A percentile compares a stretch with the other conserved stretches of the same genome.
These are phyloP conservation scores for Sclerotiophoma versabilis DNA, from an alignment of 2,329 filamentous ascomycete species.

Conservation along the genomic window DNA sequence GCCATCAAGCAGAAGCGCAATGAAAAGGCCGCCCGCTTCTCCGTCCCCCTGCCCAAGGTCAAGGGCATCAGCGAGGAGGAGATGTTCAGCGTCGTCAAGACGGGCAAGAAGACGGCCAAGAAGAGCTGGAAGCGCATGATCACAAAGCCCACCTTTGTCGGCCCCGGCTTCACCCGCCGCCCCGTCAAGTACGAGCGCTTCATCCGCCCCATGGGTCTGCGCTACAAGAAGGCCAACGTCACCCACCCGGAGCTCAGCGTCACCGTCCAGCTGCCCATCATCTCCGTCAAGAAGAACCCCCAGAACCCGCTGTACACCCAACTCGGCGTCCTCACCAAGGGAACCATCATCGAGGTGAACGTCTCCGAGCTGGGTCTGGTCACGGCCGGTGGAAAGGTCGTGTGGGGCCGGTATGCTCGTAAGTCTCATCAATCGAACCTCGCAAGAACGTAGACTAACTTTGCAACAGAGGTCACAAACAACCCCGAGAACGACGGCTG, in stretches of 20 bases:
- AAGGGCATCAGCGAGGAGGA: constrained; percentile 93
- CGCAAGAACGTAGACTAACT: background rate
- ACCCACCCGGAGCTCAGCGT: constrained; percentile 80
- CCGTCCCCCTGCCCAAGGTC: constrained; percentile 91
- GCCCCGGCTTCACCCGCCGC: constrained; percentile 84
- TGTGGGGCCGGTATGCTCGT: constrained; percentile 47
- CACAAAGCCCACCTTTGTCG: constrained; percentile 88
- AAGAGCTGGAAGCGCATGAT: constrained; percentile 80
- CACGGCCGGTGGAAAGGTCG: constrained; percentile 83
- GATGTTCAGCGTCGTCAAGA: constrained; percentile 95
- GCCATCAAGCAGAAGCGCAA: constrained; percentile 93
- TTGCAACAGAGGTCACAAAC: constrained; percentile 37
- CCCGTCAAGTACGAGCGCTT: constrained; percentile 75
- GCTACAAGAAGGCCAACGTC: constrained; percentile 80
- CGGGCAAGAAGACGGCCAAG: constrained; percentile 83
- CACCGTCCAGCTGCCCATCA: constrained; percentile 78
- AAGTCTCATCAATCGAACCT: constrained; percentile 2
- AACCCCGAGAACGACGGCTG: constrained; percentile 51
- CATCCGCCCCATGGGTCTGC: constrained; percentile 65
- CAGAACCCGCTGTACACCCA: constrained; percentile 91
- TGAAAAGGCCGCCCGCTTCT: constrained; percentile 91
- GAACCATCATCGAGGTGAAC: constrained; percentile 81
- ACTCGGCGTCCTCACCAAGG: constrained; percentile 73
- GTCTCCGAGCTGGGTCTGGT: constrained; percentile 90
- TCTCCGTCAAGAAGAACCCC: constrained; percentile 80